Percentiles rank a stretch among this genome's conserved stretches.
phyloP scores from a whole-genome alignment of 345 rosid genomes.

The Erodium maritimum region DNA sequence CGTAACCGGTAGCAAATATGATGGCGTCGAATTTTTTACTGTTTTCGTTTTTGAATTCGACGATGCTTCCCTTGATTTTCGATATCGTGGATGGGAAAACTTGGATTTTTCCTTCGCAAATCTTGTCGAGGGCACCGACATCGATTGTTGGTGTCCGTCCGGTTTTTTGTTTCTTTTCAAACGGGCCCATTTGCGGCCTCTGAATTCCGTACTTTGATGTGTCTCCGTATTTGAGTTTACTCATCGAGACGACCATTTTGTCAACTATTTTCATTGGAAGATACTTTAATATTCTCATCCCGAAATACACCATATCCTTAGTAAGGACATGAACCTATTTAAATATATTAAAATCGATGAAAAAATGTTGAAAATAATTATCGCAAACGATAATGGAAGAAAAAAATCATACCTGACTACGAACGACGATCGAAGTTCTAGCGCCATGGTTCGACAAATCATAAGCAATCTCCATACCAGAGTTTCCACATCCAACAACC shows the following conservation, averaged over 20 bases:
- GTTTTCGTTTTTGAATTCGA: conserved; percentile 21
- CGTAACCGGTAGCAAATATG: conserved; percentile 51
- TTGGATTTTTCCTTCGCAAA: conserved; percentile 25
- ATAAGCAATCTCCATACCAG: conserved; percentile 56
- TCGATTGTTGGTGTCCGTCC: conserved; percentile 45
- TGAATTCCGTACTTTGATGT: conserved; percentile 24
- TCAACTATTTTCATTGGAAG: conserved; percentile 16
- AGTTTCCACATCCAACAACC: conserved; percentile 58
- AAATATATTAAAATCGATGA: no score
- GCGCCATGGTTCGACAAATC: conserved; percentile 32
- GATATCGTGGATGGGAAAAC: conserved; percentile 27
- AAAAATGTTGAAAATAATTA: no score
- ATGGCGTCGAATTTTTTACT: conserved; percentile 23
- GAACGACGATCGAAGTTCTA: conserved; percentile 27
- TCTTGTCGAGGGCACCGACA: conserved; percentile 29
- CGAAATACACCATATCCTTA: conserved; percentile 12
- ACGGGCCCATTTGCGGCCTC: conserved; percentile 31
- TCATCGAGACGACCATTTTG: background rate
- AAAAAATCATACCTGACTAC: conserved; percentile 22
- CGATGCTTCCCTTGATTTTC: conserved; percentile 16
- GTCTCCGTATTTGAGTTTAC: conserved; percentile 7
- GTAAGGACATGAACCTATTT: conserved; percentile 12
- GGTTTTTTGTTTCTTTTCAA: conserved; percentile 18
- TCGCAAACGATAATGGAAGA: background rate
- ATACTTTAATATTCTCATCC: conserved; percentile 15